Conservation (phyloP, 257 asterid species). For the Plantago elongata region DNA sequence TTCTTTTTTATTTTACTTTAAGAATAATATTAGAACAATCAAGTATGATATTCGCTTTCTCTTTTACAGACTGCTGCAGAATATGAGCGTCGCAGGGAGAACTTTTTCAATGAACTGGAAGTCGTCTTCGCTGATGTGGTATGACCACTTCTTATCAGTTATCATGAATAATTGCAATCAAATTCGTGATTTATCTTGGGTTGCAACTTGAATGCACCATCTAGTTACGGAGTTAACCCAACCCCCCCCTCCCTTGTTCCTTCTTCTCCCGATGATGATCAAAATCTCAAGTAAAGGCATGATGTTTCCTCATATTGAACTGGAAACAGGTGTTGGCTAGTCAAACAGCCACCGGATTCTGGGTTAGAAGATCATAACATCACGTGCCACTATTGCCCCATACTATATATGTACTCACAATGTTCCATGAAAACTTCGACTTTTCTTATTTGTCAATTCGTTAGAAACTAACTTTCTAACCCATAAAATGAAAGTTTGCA, state of each 20-base stretch:
- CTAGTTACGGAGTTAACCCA: neutral
- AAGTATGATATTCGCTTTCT: neutral
- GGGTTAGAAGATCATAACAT: too few species aligned
- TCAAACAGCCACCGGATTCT: too few species aligned
- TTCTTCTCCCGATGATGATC: neutral
- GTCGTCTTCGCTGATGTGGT: conserved; percentile 63
- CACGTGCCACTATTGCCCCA: too few species aligned
- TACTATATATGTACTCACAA: too few species aligned
- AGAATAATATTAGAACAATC: neutral
- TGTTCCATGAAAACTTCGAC: too few species aligned
- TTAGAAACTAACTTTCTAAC: too few species aligned
- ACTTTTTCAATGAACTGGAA: conserved; percentile 61
- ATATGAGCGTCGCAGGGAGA: conserved; percentile 55
- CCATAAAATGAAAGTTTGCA: too few species aligned
- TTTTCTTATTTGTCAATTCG: too few species aligned
- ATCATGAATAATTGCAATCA: conserved; percentile 2
- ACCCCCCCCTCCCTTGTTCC: neutral
- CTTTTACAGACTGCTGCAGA: conserved; percentile 60
- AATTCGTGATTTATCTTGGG: neutral
- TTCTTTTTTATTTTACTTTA: neutral
- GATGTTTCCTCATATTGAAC: too few species aligned
- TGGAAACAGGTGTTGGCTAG: too few species aligned
- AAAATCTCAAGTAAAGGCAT: neutral
- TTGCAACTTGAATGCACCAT: neutral
- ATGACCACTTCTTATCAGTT: conserved; percentile 15